Evolutionary conservation across 306 rosid species (phyloP), one percentile per base, ranked within the genome.

Genomic region (Ammopiptanthus mongolicus): DNA sequence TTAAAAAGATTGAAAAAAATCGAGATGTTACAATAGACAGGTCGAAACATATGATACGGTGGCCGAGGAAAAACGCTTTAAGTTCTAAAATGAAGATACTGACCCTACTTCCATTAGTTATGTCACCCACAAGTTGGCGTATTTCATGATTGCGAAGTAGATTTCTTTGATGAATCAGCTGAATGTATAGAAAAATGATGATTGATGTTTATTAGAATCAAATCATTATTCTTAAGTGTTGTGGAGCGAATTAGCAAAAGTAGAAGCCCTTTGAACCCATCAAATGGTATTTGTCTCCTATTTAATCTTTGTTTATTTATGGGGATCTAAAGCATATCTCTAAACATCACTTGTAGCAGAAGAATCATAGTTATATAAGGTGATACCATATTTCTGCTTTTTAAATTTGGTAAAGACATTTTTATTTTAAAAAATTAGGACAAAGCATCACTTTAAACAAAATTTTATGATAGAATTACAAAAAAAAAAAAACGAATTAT

Each of bases 41-140:
- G n/a, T n/a, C n/a, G 69, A 60, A 39, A 52, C 52, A 73, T 76
- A 41, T 71, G 80, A 76, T 62, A 62, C 52, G 77, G 50, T 78
- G 74, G n/a, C n/a, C n/a, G 80, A 25, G 17, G 62, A 68, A 71
- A 76, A 47, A 77, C 53, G 70, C 65, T 63, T 62, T 47, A 50
- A 48, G 39, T 17, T 62, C 36, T 17, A 28, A 46, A 52, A 29
- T 25, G 66, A 60, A 60, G 44, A 75, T 33, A 23, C 55, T 14
- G 82, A 75, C 86, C 89, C 83, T 78, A 75, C 84, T 23, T 22
- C 13, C 5, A 58, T 53, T 42, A 71, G 42, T 56, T 33, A 25
- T 69, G 60, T 69, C 48, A 41, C 18, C 22, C 47, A 46, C 86
- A 84, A 73, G 65, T 74, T 79, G 85, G 46, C 52, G 57, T 81